Base-by-base conservation (phyloP, 306 rosid genomes). In the Adenanthera pavonina region DNA sequence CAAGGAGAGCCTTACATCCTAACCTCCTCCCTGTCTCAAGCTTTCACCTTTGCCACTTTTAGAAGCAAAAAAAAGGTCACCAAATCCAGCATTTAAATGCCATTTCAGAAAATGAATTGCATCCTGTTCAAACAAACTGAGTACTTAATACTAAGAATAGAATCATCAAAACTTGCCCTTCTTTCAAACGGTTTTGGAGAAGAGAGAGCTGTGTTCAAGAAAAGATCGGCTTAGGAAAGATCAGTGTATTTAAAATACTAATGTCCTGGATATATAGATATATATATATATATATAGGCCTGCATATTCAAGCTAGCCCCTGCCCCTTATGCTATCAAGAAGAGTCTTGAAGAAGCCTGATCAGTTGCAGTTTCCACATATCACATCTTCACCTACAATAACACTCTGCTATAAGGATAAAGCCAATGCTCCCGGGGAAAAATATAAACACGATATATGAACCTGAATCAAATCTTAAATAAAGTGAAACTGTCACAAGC, bases 1-100 rank as follows among this genome's bases (percentile, higher is more conserved):
- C 30, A 25, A 25, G 30, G 30, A 25, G 30, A 25, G 30, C 30
- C 30, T 25, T 33, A 33, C 12, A 34, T 51, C 62, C 8, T 72
- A 72, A 52, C 77, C 77, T 53, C 77, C 77, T 53, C 49, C 48
- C 16, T 53, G 19, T 17, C 81, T 3, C 34, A 9, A 72, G 74
- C 34, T 6, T 44, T 48, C 65, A 65, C 25, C 25, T 40, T 69
- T 82, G 79, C 81, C 72, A 43, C 67, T 72, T 59, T 57, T 43
- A 30, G 35, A 85, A 78, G 85, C 75, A 65, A 76, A 15, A 75
- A 68, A 46, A 16, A 5, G 64, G 35, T 14, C 69, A 52, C 57
- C 51, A 57, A 41, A 79, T 68, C 30, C 30, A 52, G 9, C 53
- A 72, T 33, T 52, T 56, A 53, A 20, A 72, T 81, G 51, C 38